Percentiles rank a stretch among this genome's conserved stretches.
phyloP scores from a whole-genome alignment of 139 green algal species.

The Axilococcus clingmanii region DNA sequence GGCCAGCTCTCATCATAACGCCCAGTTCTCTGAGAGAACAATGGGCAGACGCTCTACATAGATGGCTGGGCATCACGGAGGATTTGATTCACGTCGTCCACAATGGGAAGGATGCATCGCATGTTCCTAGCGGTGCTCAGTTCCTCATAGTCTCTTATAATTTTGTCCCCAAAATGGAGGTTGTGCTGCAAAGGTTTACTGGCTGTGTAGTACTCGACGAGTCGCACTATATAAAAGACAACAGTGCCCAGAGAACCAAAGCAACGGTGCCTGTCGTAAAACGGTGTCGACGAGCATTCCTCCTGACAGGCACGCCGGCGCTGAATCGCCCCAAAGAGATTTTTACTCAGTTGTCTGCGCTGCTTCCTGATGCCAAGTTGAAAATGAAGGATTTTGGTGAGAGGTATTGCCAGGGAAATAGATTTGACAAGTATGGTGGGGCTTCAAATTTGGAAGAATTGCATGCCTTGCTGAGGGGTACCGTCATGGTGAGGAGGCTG shows the following conservation, averaged over 20 bases:
- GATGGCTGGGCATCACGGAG: slow-evolving; percentile 46
- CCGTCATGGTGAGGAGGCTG: slow-evolving; percentile 82
- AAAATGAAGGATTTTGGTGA: slow-evolving; percentile 64
- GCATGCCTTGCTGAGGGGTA: slow-evolving; percentile 53
- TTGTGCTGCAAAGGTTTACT: slow-evolving; percentile 7
- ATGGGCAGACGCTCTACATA: slow-evolving; percentile 60
- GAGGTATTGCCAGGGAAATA: slow-evolving; percentile 47
- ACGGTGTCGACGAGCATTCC: slow-evolving; percentile 37
- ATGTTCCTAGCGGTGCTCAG: background rate
- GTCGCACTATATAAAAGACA: slow-evolving; percentile 60
- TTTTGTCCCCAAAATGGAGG: slow-evolving; percentile 70
- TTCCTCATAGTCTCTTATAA: slow-evolving; percentile 76
- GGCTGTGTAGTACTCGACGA: slow-evolving; percentile 47
- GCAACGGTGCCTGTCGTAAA: slow-evolving; percentile 49
- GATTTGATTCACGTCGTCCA: slow-evolving; percentile 32
- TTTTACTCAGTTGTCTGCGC: slow-evolving; percentile 48
- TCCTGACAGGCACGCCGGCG: slow-evolving; percentile 72
- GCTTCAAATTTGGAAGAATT: slow-evolving; percentile 72
- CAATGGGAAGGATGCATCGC: slow-evolving; percentile 12
- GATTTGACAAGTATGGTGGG: slow-evolving; percentile 37
- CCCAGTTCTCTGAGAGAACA: slow-evolving; percentile 61
- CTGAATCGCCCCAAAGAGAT: slow-evolving; percentile 64
- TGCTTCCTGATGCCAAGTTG: slow-evolving; percentile 51
- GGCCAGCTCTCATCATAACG: slow-evolving; percentile 64
- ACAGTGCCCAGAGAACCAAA: slow-evolving; percentile 45